phyloP scores from a whole-genome alignment of 192 early-diverging fungal species.

The Umbelopsis isabellina region DNA sequence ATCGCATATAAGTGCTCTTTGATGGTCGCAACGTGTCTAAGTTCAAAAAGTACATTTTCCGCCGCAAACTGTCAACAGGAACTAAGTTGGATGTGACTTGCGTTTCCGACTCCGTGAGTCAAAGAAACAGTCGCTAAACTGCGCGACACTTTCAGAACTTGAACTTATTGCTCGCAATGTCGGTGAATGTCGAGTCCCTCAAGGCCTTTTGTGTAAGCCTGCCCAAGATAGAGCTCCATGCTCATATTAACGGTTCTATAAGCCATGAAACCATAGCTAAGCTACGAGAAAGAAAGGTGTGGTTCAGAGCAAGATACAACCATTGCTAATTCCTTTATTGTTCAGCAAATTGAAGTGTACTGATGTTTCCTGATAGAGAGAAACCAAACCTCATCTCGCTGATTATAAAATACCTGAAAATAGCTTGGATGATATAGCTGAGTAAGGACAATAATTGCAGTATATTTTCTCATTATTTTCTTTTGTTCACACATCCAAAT shows the following conservation, averaged over 20 bases:
- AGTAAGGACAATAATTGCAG: constrained; percentile 27
- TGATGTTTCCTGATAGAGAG: constrained; percentile 6
- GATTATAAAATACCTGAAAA: constrained; percentile 43
- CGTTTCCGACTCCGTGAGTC: no score
- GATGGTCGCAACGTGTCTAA: no score
- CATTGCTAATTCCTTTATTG: neutral
- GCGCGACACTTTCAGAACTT: neutral
- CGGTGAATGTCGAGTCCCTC: neutral
- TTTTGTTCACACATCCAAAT: neutral
- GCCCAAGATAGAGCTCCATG: constrained; percentile 57
- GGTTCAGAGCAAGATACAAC: neutral
- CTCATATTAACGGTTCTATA: constrained; percentile 63
- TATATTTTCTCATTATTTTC: neutral
- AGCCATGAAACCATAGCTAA: constrained; percentile 42
- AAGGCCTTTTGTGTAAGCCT: constrained; percentile 32
- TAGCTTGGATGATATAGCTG: constrained; percentile 36
- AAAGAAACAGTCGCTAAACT: neutral
- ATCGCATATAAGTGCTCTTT: no score
- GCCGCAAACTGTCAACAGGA: no score
- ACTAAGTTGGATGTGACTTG: no score
- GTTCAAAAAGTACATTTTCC: no score
- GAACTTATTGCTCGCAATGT: neutral
- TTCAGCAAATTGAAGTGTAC: neutral
- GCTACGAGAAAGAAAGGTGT: constrained; percentile 40
- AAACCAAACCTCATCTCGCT: constrained; percentile 43